phyloP scores from a whole-genome alignment of 257 asterid species.

The Leptodermis oblonga region DNA sequence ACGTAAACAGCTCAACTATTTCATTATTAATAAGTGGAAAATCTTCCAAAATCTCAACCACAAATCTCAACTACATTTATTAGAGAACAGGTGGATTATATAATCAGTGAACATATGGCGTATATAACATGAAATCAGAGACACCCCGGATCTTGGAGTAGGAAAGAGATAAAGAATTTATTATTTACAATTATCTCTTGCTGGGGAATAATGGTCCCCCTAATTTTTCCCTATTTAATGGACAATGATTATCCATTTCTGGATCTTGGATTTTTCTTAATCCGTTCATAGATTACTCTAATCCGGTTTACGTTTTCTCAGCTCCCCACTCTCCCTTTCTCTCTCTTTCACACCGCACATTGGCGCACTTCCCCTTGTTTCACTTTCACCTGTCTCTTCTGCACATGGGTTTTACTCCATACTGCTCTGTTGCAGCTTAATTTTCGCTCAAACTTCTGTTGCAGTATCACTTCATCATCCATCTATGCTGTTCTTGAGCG shows the following conservation, averaged over 20 bases:
- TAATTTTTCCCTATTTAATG: not conserved
- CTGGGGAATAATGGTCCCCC: slow-evolving; percentile 1
- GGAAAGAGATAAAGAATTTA: not conserved
- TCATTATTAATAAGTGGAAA: too few relatives aligned
- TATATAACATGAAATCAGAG: too few relatives aligned
- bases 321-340: not conserved
- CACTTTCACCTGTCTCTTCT: not conserved
- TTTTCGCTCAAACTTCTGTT: slow-evolving; percentile 1
- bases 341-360: not conserved
- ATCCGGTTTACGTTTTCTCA: not conserved
- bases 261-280: not conserved
- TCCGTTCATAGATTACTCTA: not conserved
- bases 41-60: too few relatives aligned
- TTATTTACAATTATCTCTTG: not conserved
- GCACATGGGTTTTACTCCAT: not conserved
- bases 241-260: slow-evolving; percentile 6
- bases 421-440: not conserved
- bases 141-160: not conserved
- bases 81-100: too few relatives aligned
- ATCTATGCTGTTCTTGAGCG: not conserved
- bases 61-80: too few relatives aligned
- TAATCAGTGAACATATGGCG: too few relatives aligned
- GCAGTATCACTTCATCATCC: not conserved
- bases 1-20: too few relatives aligned
- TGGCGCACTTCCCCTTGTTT: not conserved